Percentiles rank a stretch among this genome's conserved stretches.
Conservation (phyloP, 179 eudicot genomes). For the Camellia oleifera region DNA sequence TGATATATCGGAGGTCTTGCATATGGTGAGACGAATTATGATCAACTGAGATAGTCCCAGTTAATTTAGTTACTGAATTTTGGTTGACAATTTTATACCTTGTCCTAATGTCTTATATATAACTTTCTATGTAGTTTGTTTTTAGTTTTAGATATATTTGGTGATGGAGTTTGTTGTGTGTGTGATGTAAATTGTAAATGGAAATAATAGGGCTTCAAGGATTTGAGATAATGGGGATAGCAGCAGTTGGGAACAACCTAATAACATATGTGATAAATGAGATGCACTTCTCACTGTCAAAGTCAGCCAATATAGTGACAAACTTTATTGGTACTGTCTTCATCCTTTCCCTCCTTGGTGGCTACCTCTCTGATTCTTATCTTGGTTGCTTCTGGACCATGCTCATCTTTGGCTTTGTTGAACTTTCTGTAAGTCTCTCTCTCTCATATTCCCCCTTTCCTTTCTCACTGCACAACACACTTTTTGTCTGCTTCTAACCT, state of each 20-base stretch:
- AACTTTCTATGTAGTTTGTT: background rate
- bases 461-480: background rate
- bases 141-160: background rate
- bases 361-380: constrained; percentile 83
- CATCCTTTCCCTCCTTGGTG: constrained; percentile 77
- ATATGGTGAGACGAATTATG: no score
- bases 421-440: constrained; percentile 60
- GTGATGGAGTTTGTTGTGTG: constrained; percentile 9
- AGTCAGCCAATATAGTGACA: constrained; percentile 81
- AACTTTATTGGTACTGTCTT: constrained; percentile 86
- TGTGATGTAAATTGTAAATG: background rate
- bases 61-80: background rate
- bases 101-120: background rate
- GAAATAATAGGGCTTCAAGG: constrained; percentile 58
- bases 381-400: constrained; percentile 97
- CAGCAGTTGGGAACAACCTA: constrained; percentile 91
- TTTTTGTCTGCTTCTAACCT: constrained; percentile 5
- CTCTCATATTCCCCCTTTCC: background rate
- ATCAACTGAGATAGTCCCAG: no score
- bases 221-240: constrained; percentile 92
- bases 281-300: constrained; percentile 79
- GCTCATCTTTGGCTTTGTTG: constrained; percentile 87
- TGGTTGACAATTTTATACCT: background rate
- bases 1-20: background rate
- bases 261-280: constrained; percentile 88